Conservation (phyloP, 163 green algal species). For the Scenedesmus sp. region DNA sequence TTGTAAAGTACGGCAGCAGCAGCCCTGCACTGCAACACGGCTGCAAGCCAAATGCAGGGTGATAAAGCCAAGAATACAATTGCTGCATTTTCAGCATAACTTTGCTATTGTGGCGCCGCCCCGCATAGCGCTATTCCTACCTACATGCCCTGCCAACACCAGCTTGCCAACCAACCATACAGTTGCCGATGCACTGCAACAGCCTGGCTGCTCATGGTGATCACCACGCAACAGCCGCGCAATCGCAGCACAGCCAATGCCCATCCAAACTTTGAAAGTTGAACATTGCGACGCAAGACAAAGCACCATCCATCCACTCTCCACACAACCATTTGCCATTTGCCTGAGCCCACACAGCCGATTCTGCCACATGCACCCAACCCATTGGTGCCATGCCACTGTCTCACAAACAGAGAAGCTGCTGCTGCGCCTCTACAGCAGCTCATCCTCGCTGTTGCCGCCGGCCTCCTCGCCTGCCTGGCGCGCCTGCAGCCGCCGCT, state of each 20-base stretch:
- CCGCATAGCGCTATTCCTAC: background rate
- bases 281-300: background rate
- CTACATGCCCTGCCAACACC: background rate
- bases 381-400: background rate
- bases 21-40: too few relatives aligned
- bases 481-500: conserved; percentile 59
- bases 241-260: background rate
- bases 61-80: too few relatives aligned
- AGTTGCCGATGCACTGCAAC: background rate
- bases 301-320: too few relatives aligned
- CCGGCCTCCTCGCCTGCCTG: conserved; percentile 44
- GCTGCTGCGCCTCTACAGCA: conserved; percentile 33
- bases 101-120: too few relatives aligned
- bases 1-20: too few relatives aligned
- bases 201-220: background rate
- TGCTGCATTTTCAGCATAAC: too few relatives aligned
- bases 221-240: background rate
- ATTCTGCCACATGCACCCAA: background rate
- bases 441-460: conserved; percentile 43
- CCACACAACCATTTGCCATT: background rate
- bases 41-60: too few relatives aligned
- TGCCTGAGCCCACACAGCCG: background rate
- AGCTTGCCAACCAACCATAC: background rate
- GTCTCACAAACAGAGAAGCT: background rate
- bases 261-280: too few relatives aligned